These are phyloP conservation scores for Globisporangium perplexum DNA, from an alignment of 352 stramenopile genomes.

Conservation along the genomic window DNA sequence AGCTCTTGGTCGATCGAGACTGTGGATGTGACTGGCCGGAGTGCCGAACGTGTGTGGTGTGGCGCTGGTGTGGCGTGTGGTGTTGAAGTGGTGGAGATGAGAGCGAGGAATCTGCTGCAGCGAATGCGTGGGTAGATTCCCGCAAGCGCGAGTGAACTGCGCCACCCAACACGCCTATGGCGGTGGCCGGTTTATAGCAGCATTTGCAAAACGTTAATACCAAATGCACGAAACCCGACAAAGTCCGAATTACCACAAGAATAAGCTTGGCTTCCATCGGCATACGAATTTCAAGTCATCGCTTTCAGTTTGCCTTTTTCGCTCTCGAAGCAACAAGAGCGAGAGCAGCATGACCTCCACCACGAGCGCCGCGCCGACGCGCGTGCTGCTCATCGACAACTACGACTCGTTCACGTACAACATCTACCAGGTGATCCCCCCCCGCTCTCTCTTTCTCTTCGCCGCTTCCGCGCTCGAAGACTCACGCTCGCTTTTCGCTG, in stretches of 20 bases:
- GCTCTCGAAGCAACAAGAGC: neutral
- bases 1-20: neutral
- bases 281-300: neutral
- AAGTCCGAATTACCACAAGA: neutral
- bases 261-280: neutral
- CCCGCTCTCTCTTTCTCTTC: neutral
- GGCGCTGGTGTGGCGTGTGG: neutral
- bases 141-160: too few species aligned
- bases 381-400: conserved; percentile 87
- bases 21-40: neutral
- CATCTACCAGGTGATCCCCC: conserved; percentile 78
- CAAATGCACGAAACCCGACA: neutral
- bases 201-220: too few species aligned
- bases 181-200: neutral
- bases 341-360: neutral
- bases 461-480: neutral
- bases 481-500: neutral
- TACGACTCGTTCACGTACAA: conserved; percentile 92
- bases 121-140: neutral
- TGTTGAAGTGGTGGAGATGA: neutral
- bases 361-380: conserved; percentile 22
- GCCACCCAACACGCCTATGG: too few species aligned
- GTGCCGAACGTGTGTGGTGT: neutral
- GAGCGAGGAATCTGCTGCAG: neutral
- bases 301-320: neutral